phyloP scores from a whole-genome alignment of 2,329 filamentous ascomycete genomes.

The Aspergillus hiratsukae region DNA sequence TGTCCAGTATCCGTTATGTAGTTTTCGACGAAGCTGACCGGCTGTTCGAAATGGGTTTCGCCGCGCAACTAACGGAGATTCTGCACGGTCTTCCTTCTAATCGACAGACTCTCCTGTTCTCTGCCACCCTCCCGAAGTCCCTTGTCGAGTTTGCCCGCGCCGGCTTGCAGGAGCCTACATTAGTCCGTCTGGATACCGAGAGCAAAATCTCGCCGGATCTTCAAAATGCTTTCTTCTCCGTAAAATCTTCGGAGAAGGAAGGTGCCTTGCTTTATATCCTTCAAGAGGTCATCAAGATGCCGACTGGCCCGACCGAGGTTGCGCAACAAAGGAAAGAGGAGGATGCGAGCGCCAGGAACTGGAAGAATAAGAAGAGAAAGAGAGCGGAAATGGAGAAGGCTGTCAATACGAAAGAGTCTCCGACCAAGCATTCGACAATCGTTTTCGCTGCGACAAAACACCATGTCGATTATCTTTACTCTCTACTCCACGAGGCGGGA shows the following conservation, averaged over 20 bases:
- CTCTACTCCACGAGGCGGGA: constrained; percentile 72
- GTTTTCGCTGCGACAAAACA: constrained; percentile 94
- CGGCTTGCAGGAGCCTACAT: constrained; percentile 83
- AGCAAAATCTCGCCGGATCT: constrained; percentile 94
- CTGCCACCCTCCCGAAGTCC: constrained; percentile 87
- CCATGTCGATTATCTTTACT: constrained; percentile 88
- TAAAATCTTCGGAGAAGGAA: constrained; percentile 92
- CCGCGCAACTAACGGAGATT: constrained; percentile 88
- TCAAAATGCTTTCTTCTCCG: constrained; percentile 89
- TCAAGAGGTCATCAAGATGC: constrained; percentile 89
- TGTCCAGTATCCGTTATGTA: constrained; percentile 88
- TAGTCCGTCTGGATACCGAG: constrained; percentile 88
- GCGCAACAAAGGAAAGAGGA: constrained; percentile 43
- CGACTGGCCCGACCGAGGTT: constrained; percentile 59
- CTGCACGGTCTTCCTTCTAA: constrained; percentile 77
- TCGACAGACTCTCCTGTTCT: constrained; percentile 89
- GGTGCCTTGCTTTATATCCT: constrained; percentile 84
- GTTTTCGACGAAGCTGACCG: constrained; percentile 98
- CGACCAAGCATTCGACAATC: constrained; percentile 88
- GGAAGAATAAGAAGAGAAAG: constrained; percentile 46
- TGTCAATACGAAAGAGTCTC: constrained; percentile 60
- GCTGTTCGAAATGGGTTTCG: constrained; percentile 98
- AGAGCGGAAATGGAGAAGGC: constrained; percentile 46
- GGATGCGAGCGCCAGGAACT: constrained; percentile 38
- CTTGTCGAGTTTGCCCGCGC: constrained; percentile 94